Base-by-base conservation (phyloP, 495 filamentous ascomycete species). In the Penicillium goetzii region DNA sequence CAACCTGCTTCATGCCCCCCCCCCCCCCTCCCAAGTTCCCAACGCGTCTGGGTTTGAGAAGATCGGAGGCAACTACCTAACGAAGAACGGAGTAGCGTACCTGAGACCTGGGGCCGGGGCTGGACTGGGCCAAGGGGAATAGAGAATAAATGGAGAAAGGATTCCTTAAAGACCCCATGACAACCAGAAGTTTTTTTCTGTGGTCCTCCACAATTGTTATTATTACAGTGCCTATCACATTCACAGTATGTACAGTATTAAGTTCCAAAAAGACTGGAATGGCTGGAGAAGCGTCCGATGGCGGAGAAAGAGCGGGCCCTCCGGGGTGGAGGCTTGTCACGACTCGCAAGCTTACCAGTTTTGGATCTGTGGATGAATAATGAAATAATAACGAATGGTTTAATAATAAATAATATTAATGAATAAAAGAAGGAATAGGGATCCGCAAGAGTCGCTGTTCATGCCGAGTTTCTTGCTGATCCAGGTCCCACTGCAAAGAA, bases 241-340 rank as follows among this genome's bases (percentile, higher is more conserved):
- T 34, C 4, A 7, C 10, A 7, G 1, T 40, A 12, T 17, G 4
- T 1, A 14, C 1, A 17, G 11, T 40, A 17, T 15, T 15, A 40
- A 2, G 2, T 17, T 40, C 14, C 36, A 40, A 40, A 40, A 40
- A 40, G n/a, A 45, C 19, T 50, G 47, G 47, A 51, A 51, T 25
- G 26, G 15, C 55, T 64, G 62, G 56, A 60, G 62, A 55, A 56
- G 56, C 33, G 56, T 56, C 66, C 62, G 62, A 65, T 62, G 66
- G 66, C 62, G 66, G 66, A 68, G 66, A 61, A 65, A n/a, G 43
- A 36, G 59, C 47, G 62, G 62, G 66, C 15, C 66, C 43, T 25
- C 34, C 30, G 21, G 33, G 28, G 65, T 63, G 61, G 65, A 64
- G 62, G 58, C 43, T 53, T 56, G 50, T 68, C 30, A 8, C 9